These are phyloP conservation scores for Sporothrix phasma DNA, from an alignment of 2,329 filamentous ascomycete genomes.

Conservation along the genomic window DNA sequence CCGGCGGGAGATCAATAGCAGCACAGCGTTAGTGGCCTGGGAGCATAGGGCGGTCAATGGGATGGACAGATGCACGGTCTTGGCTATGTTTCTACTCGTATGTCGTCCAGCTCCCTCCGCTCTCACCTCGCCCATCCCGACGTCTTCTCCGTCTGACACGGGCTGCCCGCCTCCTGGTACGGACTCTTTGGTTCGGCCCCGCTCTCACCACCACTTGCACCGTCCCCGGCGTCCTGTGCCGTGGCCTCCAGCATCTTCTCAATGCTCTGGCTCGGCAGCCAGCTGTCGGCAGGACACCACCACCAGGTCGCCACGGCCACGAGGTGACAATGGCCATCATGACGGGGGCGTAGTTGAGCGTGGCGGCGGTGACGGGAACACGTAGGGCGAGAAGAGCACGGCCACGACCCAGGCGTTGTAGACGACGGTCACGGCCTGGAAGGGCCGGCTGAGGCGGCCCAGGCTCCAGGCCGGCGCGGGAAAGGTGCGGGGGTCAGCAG, in stretches of 20 bases:
- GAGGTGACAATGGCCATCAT: conserved; percentile 15
- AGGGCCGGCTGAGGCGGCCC: conserved; percentile 13
- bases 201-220: too few relatives aligned
- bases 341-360: conserved; percentile 16
- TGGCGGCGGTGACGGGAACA: conserved; percentile 9
- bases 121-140: too few relatives aligned
- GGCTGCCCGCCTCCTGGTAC: too few relatives aligned
- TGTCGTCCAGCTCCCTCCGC: too few relatives aligned
- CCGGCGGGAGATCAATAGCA: too few relatives aligned
- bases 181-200: too few relatives aligned
- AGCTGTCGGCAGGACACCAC: conserved; percentile 9
- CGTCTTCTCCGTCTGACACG: too few relatives aligned
- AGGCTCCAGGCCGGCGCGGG: conserved; percentile 14
- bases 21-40: too few relatives aligned
- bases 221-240: neutral
- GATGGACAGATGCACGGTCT: too few relatives aligned
- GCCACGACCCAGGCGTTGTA: conserved; percentile 15
- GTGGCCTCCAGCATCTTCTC: conserved; percentile 9
- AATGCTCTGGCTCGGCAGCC: conserved; percentile 15
- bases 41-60: too few relatives aligned
- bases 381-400: conserved; percentile 14
- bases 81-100: too few relatives aligned
- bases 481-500: conserved; percentile 11
- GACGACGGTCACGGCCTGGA: conserved; percentile 12
- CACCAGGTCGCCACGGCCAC: conserved; percentile 14